Base-by-base conservation (phyloP, 768 basidiomycete species). In the Lactifluus subvellereus region DNA sequence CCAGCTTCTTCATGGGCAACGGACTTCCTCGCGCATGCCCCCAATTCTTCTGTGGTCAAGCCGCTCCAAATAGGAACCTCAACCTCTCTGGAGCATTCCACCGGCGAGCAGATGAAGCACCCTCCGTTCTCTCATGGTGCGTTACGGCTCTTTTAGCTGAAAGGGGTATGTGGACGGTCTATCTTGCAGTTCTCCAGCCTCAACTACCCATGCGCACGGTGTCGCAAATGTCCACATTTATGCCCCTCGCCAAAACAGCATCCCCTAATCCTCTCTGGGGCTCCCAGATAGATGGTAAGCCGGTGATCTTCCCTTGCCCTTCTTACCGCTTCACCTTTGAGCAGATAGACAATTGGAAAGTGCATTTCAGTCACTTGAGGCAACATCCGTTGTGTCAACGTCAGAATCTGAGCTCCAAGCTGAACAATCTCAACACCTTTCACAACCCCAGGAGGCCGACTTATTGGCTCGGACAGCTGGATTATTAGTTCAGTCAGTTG, bases 391-490 rank as follows among this genome's bases (percentile, higher is more conserved):
- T 14, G 45, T 55, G 45, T 18, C 60, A 22, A 37, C 55, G 16
- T 20, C 33, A 20, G 43, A 52, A 37, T 30, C 11, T 40, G 56
- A 51, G 45, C 45, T 32, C 30, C 55, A 42, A 63, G 43, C 27
- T n/a, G 64, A 59, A 38, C 62, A 47, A 47, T 10, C 53, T 37
- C 59, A 60, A 33, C 10, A 22, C 4, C 47, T 50, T 45, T 22
- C 62, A 18, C 63, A 59, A 22, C 40, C 69, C 8, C 66, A 73
- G 38, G 83, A 85, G 18, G 76, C 75, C 2, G 90, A 94, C 67
- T 86, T 90, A 51, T 84, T 96, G 51, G 87, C 93, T 2, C 81
- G 83, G 33, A 88, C 91, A 8, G 94, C 94, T 11, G 91, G 84
- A 9, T 76, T 85, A 48, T 80, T 96, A 43, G 76, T 96, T 59